Base-by-base conservation (phyloP, 176 grass and related monocot species). In the Lolium rigidum region DNA sequence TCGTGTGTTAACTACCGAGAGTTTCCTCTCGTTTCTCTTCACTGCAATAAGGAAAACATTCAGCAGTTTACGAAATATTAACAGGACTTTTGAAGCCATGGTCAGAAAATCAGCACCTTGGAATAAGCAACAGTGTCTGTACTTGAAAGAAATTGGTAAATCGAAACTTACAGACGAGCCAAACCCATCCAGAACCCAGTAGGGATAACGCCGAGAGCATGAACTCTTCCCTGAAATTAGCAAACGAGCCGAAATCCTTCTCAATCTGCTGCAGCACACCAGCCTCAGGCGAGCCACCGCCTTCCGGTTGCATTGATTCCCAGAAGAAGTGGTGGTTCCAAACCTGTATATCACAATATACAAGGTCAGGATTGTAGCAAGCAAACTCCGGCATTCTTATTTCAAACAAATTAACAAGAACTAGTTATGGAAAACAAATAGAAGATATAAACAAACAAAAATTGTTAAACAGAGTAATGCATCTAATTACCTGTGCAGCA, bases 271-370 rank as follows among this genome's bases (percentile, higher is more conserved):
- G 81, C 35, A 94, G 80, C 4, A 98, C 50, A 14, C 91, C 93
- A 41, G 86, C 92, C 68, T 20, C 64, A 11, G 97, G 97, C 43
- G 60, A 79, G 9, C 83, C 91, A 22, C 97, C 97, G 18, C 97
- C 97, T 46, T 92, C 59, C 86, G 92, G 92, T 85, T 95, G 92
- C 93, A 98, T 98, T 31, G 97, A 95, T 71, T 98, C 97, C 97
- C 94, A 95, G 64, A 95, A 98, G 66, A 95, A 95, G 71, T 95
- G 88, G 74, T 98, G 97, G 88, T 92, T 98, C 93, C 94, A 98
- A 7, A 98, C 79, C 97, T 95, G 76, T 41, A 77, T 50, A 76
- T 58, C 48, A 26, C n/a, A 65, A 41, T 2, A 80, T 13, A 14
- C 10, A 82, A 39, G 56, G 5, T 68, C 15, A 50, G 17, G 60